phyloP scores from a whole-genome alignment of 306 rosid species.

The Sindora glabra region DNA sequence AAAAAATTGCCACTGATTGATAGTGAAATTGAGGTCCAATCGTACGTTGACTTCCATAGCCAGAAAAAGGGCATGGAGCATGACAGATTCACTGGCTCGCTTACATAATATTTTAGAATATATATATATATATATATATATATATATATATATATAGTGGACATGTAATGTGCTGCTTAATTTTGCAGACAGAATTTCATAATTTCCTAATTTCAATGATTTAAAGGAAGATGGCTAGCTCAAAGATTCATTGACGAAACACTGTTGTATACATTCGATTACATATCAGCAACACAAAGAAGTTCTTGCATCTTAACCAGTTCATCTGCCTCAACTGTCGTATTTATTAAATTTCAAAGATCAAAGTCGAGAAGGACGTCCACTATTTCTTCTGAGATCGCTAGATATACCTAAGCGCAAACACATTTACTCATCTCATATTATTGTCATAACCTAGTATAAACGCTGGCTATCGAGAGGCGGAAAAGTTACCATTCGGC shows the following conservation, averaged over 20 bases:
- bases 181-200: too few species aligned
- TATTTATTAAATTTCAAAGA: constrained; percentile 4
- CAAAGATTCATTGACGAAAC: neutral
- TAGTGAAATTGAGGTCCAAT: too few species aligned
- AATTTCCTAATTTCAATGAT: too few species aligned
- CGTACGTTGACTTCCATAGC: neutral
- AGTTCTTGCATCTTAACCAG: neutral
- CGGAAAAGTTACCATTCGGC: neutral
- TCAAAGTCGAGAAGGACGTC: neutral
- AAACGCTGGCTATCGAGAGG: neutral
- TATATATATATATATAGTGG: too few species aligned
- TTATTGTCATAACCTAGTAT: neutral
- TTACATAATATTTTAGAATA: too few species aligned
- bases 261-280: too few species aligned
- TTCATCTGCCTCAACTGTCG: neutral
- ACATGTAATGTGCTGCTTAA: too few species aligned
- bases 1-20: too few species aligned
- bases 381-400: constrained; percentile 1
- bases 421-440: neutral
- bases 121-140: too few species aligned
- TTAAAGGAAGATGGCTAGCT: neutral
- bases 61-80: neutral
- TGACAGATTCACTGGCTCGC: neutral
- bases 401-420: neutral
- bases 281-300: too few species aligned